Percentiles rank a stretch among this genome's conserved stretches.
Conservation (phyloP, 163 green algal genomes). For the Chlorella variabilis region DNA sequence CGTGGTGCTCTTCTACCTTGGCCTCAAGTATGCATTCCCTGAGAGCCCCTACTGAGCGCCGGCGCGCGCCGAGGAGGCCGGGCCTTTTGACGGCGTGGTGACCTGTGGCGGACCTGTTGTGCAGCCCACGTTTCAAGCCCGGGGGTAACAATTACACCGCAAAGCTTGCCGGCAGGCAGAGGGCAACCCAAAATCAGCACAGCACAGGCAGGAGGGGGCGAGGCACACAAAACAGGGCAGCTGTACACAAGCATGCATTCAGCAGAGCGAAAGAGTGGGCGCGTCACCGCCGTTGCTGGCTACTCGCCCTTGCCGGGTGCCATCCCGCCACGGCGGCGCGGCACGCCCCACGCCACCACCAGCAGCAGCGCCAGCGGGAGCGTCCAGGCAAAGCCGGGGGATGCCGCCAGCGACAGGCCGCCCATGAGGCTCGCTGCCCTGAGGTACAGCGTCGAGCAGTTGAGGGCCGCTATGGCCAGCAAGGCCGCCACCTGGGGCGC, state of each 20-base stretch:
- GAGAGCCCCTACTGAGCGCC: conserved; percentile 20
- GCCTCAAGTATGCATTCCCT: conserved; percentile 73
- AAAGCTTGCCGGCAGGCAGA: no score
- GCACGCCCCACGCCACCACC: background rate
- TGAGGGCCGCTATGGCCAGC: conserved; percentile 20
- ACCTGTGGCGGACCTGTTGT: no score
- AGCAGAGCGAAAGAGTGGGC: no score
- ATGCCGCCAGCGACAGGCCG: conserved; percentile 23
- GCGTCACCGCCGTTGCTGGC: no score
- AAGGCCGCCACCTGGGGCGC: background rate
- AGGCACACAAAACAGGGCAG: background rate
- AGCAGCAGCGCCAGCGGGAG: conserved; percentile 43
- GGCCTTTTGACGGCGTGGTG: no score
- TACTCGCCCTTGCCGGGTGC: conserved; percentile 19
- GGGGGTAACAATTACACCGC: no score
- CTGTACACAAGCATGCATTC: no score
- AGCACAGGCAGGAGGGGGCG: background rate
- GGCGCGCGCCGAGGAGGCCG: no score
- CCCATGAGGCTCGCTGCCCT: conserved; percentile 34
- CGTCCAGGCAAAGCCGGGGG: conserved; percentile 50
- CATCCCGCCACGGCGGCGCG: background rate
- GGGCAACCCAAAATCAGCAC: no score
- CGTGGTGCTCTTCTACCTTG: conserved; percentile 71
- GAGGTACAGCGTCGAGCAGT: conserved; percentile 25
- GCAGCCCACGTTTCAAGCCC: no score